Percentiles rank a stretch among this genome's conserved stretches.
These are phyloP conservation scores for Tritrichomonas musculus DNA, from an alignment of 208 protist genomes.

Conservation along the genomic window DNA sequence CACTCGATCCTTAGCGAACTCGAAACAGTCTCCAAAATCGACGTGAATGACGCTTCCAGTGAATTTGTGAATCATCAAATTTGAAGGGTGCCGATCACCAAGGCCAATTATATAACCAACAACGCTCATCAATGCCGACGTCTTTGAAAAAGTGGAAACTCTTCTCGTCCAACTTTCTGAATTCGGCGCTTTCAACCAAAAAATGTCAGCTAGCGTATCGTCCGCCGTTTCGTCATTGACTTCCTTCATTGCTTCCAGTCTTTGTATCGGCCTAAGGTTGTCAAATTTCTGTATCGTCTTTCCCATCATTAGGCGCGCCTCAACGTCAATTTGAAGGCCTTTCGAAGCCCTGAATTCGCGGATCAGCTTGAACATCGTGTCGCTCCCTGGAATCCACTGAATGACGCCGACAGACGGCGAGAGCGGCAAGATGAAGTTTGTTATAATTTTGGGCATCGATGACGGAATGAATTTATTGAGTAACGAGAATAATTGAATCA, in stretches of 20 bases:
- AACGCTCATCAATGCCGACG: neutral
- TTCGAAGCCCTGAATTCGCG: neutral
- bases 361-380: constrained; percentile 18
- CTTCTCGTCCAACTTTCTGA: neutral
- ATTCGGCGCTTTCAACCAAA: neutral
- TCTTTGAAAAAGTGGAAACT: neutral
- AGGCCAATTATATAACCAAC: constrained; percentile 31
- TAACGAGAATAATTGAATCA: constrained; percentile 10
- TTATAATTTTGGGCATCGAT: neutral
- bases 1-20: constrained; percentile 34
- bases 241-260: neutral
- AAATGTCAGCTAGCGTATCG: neutral
- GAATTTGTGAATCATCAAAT: constrained; percentile 10
- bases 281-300: neutral
- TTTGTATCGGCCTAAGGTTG: neutral
- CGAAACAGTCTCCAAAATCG: constrained; percentile 43
- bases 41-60: constrained; percentile 31
- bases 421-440: neutral
- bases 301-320: neutral
- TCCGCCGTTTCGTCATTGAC: neutral
- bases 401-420: neutral
- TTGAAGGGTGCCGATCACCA: constrained; percentile 10
- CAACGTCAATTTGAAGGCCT: neutral
- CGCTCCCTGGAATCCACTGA: neutral
- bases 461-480: neutral